A percentile compares a stretch with the other conserved stretches of the same genome.
Evolutionary conservation across 2,329 filamentous ascomycete species (phyloP).

Genomic region (Lecanosticta acicola): DNA sequence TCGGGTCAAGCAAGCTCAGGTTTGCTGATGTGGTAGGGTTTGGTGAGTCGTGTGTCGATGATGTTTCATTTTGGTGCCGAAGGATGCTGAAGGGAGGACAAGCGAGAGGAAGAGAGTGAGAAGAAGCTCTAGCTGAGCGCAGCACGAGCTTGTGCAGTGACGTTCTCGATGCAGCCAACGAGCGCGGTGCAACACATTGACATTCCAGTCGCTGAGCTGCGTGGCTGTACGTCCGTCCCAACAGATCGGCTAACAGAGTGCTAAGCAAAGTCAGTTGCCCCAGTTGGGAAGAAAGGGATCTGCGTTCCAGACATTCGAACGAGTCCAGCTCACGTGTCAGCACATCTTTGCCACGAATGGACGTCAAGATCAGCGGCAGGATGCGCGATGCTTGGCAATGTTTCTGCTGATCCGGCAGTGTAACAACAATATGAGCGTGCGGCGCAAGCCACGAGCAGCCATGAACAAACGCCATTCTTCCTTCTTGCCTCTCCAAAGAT

Average conservation of each 20-base stretch:
- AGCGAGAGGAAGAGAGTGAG: too few species aligned
- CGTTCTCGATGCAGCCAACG: too few species aligned
- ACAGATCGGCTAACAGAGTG: background rate
- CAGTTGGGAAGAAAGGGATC: background rate
- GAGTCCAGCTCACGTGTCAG: background rate
- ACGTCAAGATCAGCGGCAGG: slow-evolving; percentile 3
- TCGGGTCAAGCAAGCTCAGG: too few species aligned
- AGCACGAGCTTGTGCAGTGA: too few species aligned
- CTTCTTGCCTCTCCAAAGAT: too few species aligned
- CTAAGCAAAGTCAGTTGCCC: background rate
- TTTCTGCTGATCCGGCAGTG: background rate
- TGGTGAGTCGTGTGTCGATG: too few species aligned
- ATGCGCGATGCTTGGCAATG: background rate
- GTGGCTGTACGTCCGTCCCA: background rate
- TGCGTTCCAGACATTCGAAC: background rate
- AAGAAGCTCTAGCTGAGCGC: too few species aligned
- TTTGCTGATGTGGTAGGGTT: too few species aligned
- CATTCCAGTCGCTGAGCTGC: slow-evolving; percentile 5
- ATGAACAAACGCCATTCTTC: too few species aligned
- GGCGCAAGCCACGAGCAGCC: background rate
- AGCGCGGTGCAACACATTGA: too few species aligned
- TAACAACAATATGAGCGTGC: background rate
- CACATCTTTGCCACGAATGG: slow-evolving; percentile 1
- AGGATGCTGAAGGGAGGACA: too few species aligned
- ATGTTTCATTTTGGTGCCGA: too few species aligned